A percentile compares a stretch with the other conserved stretches of the same genome.
Conservation (phyloP, 148 eudicot species). For the Amaranthus palmeri region DNA sequence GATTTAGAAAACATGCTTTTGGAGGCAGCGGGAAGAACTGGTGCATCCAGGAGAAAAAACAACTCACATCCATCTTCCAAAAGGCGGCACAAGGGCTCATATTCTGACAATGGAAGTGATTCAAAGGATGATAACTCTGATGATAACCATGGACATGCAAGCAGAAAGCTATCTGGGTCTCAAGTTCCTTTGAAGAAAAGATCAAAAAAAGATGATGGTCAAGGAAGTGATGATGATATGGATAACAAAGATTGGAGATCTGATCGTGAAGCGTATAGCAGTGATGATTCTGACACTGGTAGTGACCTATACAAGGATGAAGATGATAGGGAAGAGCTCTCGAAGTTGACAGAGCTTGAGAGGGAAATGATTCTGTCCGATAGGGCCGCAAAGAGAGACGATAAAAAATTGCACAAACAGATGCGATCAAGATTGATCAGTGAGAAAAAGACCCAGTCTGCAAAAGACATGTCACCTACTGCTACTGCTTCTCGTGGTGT, state of each 20-base stretch:
- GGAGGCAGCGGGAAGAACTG: constrained; percentile 88
- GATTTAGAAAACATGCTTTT: constrained; percentile 80
- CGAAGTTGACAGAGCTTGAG: constrained; percentile 67
- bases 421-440: constrained; percentile 46
- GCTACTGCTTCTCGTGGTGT: constrained; percentile 42
- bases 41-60: constrained; percentile 46
- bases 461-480: constrained; percentile 35
- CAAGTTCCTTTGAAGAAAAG: constrained; percentile 86
- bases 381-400: constrained; percentile 58
- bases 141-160: constrained; percentile 47
- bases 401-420: constrained; percentile 55
- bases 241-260: constrained; percentile 28
- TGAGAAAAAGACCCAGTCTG: constrained; percentile 39
- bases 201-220: constrained; percentile 56
- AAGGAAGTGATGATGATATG: constrained; percentile 40
- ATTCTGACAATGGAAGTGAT: constrained; percentile 77
- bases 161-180: constrained; percentile 55
- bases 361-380: constrained; percentile 76
- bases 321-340: constrained; percentile 61
- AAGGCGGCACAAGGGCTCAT: constrained; percentile 47
- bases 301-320: constrained; percentile 83
- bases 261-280: constrained; percentile 47
- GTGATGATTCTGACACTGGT: constrained; percentile 55
- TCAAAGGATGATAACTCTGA: constrained; percentile 71
- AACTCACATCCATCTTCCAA: constrained; percentile 48